phyloP scores from a whole-genome alignment of 1,284 basidiomycete genomes.

The Trichosporon ovoides region DNA sequence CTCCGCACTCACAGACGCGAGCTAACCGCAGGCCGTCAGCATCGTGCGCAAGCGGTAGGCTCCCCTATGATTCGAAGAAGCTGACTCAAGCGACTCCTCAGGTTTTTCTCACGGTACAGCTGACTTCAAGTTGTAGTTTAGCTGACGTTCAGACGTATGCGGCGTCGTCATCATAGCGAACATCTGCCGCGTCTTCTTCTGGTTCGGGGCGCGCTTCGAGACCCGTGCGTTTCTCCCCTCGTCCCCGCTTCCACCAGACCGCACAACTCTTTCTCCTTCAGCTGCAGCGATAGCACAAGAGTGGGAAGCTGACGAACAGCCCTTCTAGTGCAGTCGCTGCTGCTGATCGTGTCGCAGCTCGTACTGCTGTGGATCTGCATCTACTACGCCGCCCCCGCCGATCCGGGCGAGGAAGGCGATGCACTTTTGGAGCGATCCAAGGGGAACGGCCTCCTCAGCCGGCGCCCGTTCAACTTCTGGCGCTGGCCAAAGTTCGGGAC shows the following conservation, averaged over 20 bases:
- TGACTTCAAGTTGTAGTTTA: background rate
- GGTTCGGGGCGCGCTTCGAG: constrained; percentile 53
- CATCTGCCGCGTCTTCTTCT: constrained; percentile 51
- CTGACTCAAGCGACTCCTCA: constrained; percentile 43
- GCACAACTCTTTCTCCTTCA: background rate
- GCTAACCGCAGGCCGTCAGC: constrained; percentile 43
- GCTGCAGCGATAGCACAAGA: background rate
- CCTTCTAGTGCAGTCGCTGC: constrained; percentile 49
- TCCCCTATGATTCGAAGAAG: background rate
- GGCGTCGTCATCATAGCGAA: constrained; percentile 48
- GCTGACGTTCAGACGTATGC: constrained; percentile 35
- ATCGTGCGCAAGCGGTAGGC: constrained; percentile 50
- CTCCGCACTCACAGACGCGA: constrained; percentile 11
- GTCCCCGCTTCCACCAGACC: constrained; percentile 4
- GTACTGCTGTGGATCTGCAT: constrained; percentile 53
- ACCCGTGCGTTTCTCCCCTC: constrained; percentile 31
- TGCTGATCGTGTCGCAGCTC: constrained; percentile 52
- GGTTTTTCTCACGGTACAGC: constrained; percentile 44
- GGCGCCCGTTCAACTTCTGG: constrained; percentile 50
- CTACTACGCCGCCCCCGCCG: constrained; percentile 35
- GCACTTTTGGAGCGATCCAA: background rate
- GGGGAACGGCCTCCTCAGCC: background rate
- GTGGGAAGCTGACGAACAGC: constrained; percentile 33
- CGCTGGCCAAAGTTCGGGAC: constrained; percentile 47
- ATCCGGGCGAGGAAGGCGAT: constrained; percentile 6